phyloP scores from a whole-genome alignment of 768 basidiomycete genomes.

The Russula brevipes region DNA sequence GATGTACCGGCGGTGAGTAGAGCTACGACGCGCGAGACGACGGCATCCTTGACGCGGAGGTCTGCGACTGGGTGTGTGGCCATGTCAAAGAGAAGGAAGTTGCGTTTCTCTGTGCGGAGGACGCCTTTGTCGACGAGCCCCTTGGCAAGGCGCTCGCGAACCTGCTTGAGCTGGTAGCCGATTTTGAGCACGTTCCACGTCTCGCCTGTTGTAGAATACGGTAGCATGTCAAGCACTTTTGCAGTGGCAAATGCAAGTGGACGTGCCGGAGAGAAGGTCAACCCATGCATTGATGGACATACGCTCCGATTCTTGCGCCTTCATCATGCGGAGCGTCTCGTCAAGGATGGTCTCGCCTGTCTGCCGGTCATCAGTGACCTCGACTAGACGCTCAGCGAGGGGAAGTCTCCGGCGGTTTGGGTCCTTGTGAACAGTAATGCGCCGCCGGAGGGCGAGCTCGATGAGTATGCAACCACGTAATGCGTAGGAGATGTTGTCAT shows the following conservation, averaged over 20 bases:
- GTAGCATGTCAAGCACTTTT: background rate
- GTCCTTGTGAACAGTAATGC: constrained; percentile 88
- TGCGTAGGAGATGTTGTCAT: constrained; percentile 99
- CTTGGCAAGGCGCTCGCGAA: constrained; percentile 95
- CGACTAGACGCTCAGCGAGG: constrained; percentile 76
- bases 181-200: constrained; percentile 99
- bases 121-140: constrained; percentile 97
- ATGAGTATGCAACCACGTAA: constrained; percentile 97
- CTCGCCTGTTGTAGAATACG: constrained; percentile 57
- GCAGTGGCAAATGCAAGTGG: background rate
- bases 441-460: constrained; percentile 89
- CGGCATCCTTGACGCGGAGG: constrained; percentile 79
- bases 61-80: constrained; percentile 98
- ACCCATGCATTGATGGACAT: constrained; percentile 90
- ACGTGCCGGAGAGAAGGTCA: constrained; percentile 87
- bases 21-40: constrained; percentile 68
- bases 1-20: constrained; percentile 82
- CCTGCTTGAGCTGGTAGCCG: constrained; percentile 97
- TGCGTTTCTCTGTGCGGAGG: constrained; percentile 97
- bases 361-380: constrained; percentile 86
- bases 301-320: constrained; percentile 64
- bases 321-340: constrained; percentile 96
- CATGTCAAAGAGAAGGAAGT: constrained; percentile 99
- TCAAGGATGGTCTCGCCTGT: constrained; percentile 97
- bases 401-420: constrained; percentile 68